phyloP scores from a whole-genome alignment of 2,329 filamentous ascomycete genomes.

The Fusarium globosum region DNA sequence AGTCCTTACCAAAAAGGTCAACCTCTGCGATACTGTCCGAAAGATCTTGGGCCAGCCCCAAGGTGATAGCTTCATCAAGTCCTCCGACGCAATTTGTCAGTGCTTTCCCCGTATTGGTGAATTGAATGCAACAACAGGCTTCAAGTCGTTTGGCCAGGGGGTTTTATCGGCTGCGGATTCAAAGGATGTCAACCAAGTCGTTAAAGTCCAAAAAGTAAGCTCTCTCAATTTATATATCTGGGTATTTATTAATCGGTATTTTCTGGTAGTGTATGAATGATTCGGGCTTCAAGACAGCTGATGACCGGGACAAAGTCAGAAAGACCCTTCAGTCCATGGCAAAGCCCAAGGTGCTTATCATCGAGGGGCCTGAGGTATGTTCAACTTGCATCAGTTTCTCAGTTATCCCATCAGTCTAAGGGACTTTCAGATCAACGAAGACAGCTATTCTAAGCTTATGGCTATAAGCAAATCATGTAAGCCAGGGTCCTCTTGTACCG shows the following conservation, averaged over 20 bases:
- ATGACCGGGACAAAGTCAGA: not conserved
- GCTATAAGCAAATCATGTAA: not conserved
- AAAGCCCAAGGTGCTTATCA: not conserved
- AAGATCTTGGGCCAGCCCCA: not conserved
- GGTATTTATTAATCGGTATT: accelerated
- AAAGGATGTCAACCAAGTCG: not conserved
- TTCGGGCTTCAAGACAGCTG: not conserved
- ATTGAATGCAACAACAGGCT: not conserved
- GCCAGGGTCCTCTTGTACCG: not conserved
- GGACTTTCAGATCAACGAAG: not conserved
- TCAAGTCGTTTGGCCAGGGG: not conserved
- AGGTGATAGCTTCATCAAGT: not conserved
- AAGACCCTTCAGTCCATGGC: not conserved
- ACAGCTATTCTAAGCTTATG: not conserved
- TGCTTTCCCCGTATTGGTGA: not conserved
- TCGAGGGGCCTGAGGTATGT: not conserved
- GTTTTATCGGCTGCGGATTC: not conserved
- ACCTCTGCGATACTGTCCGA: not conserved
- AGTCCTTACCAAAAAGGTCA: not conserved
- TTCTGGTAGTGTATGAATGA: not conserved
- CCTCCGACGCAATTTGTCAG: not conserved
- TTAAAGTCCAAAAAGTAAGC: not conserved
- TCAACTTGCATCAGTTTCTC: not conserved
- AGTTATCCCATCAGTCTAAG: not conserved
- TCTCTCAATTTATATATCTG: not conserved